These are phyloP conservation scores for Phaffomyces opuntiae DNA, from an alignment of 805 yeast species.

Conservation along the genomic window DNA sequence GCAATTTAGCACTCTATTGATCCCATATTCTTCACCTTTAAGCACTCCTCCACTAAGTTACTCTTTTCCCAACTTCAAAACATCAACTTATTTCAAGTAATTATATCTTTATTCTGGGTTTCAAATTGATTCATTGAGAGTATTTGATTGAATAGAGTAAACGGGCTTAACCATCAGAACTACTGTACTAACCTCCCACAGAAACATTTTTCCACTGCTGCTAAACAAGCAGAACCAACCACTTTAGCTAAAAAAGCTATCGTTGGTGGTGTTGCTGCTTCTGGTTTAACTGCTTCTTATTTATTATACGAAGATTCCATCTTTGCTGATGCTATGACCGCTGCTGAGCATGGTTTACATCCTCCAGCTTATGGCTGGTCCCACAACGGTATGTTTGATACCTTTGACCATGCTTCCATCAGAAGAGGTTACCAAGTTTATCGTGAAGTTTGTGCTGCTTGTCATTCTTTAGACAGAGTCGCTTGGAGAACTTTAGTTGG, in stretches of 20 bases:
- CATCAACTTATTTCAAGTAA: no score
- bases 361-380: slow-evolving; percentile 92
- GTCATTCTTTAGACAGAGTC: slow-evolving; percentile 93
- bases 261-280: slow-evolving; percentile 58
- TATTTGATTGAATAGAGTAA: no score
- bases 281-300: slow-evolving; percentile 78
- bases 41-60: no score
- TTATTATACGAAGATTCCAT: slow-evolving; percentile 75
- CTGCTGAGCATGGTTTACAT: slow-evolving; percentile 98
- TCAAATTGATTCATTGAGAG: no score
- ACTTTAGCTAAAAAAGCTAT: slow-evolving; percentile 39
- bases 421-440: slow-evolving; percentile 99
- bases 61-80: no score
- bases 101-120: no score
- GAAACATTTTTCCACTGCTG: slow-evolving; percentile 29
- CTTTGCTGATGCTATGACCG: slow-evolving; percentile 94
- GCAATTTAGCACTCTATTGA: no score
- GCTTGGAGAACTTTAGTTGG: slow-evolving; percentile 99
- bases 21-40: no score
- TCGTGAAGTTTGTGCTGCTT: slow-evolving; percentile 98
- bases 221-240: slow-evolving; percentile 30
- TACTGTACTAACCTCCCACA: slow-evolving; percentile 10
- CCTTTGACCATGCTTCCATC: slow-evolving; percentile 91
- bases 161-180: no score
- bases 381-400: slow-evolving; percentile 83